Evolutionary conservation across 2,329 filamentous ascomycete species (phyloP).

Genomic region (Teratosphaeria zuluensis): DNA sequence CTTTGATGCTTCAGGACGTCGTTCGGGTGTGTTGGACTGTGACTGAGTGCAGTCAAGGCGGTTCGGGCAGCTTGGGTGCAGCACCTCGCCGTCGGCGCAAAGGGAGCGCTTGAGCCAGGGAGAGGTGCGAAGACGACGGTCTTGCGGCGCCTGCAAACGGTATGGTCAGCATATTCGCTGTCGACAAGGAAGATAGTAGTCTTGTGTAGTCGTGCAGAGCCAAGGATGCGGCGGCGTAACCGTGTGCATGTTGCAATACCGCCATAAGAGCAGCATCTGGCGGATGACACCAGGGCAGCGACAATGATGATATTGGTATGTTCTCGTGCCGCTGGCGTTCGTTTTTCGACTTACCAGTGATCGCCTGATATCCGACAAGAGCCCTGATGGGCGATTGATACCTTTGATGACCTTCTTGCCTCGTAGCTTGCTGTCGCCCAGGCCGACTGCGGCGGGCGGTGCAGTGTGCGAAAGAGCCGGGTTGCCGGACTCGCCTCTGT

Average conservation of each 20-base stretch:
- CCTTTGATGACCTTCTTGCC: slow-evolving; percentile 8
- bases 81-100: slow-evolving; percentile 24
- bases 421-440: slow-evolving; percentile 18
- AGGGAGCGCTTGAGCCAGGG: slow-evolving; percentile 7
- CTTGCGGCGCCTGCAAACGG: background rate
- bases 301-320: slow-evolving; percentile 8
- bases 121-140: background rate
- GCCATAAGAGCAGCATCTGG: background rate
- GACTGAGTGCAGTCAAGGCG: slow-evolving; percentile 3
- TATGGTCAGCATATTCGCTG: slow-evolving; percentile 2
- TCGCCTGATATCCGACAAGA: slow-evolving; percentile 13
- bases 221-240: background rate
- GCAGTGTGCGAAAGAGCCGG: background rate
- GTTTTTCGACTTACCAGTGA: slow-evolving; percentile 16
- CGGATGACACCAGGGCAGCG: slow-evolving; percentile 7
- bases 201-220: background rate
- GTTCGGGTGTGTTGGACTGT: slow-evolving; percentile 5
- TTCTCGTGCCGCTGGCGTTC: slow-evolving; percentile 1
- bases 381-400: slow-evolving; percentile 18
- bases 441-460: background rate
- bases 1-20: slow-evolving; percentile 4
- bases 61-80: slow-evolving; percentile 5
- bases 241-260: background rate
- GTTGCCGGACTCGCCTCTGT: background rate
- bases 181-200: background rate